Evolutionary conservation across 192 early-diverging fungal species (phyloP), one percentile per base, ranked within the genome.

Genomic region (Coemansia sp.): DNA sequence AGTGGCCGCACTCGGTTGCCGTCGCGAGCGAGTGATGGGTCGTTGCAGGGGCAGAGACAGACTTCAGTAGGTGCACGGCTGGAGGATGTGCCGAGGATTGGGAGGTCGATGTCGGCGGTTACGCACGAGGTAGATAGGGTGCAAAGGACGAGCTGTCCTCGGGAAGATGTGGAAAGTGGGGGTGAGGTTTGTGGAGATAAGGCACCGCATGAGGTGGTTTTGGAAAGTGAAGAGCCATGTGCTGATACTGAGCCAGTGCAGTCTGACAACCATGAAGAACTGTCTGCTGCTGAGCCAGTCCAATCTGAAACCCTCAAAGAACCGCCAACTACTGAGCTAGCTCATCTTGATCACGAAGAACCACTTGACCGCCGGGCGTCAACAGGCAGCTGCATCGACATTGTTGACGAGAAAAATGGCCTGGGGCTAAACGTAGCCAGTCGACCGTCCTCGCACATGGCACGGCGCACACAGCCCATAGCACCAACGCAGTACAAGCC

Each of bases 401-500:
- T n/a, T 2, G 67, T 69, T 7, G 51, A 49, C 24, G 71, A 73
- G 12, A 27, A n/a, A 1, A 47, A 39, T 17, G 72, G 58, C 10
- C 59, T 74, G 22, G 72, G 72, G 11, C 52, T 74, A 6, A 51
- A 51, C 19, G 10, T 37, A 3, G 57, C 54, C 10, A 59, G 59
- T 35, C 70, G 70, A 14, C 68, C 71, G 4, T 21, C 59, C 9
- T 73, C 70, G 9, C 76, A 73, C 14, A 70, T 60, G 15, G 38
- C 45, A 2, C 64, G 71, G 24, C 66, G 61, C 21, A 50, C 25
- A 19, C 64, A 64, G 49, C 32, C 64, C 29, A 67, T 68, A 62
- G 77, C 72, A 19, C 23, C 77, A 7, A 80, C 72, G 19, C 77
- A 80, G 59, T 80, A 80, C 49, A 80, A 59, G 27, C 77, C 77